phyloP scores from a whole-genome alignment of 768 basidiomycete genomes.

The Termitomyces sp. region DNA sequence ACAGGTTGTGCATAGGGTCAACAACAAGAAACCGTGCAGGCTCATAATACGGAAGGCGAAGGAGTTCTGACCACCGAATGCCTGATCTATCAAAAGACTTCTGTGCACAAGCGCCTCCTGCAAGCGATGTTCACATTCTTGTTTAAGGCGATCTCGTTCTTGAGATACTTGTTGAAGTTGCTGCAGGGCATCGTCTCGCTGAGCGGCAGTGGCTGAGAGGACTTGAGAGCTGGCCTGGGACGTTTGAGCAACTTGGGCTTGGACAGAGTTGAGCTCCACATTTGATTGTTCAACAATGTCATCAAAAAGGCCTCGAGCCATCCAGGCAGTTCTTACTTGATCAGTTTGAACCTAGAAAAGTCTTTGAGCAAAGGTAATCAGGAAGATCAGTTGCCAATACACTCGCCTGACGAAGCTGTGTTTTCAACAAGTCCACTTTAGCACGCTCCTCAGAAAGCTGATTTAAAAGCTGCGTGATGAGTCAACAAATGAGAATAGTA shows the following conservation, averaged over 20 bases:
- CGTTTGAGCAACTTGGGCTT: neutral
- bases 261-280: neutral
- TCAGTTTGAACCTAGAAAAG: neutral
- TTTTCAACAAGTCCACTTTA: neutral
- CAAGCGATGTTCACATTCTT: neutral
- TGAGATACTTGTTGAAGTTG: neutral
- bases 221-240: neutral
- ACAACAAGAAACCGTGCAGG: slow-evolving; percentile 9
- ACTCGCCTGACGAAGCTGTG: neutral
- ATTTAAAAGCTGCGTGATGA: neutral
- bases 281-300: neutral
- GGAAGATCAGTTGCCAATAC: neutral
- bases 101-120: slow-evolving; percentile 6
- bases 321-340: neutral
- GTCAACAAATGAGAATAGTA: neutral
- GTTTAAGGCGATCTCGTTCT: neutral
- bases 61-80: slow-evolving; percentile 24
- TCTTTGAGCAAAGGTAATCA: neutral
- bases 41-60: slow-evolving; percentile 25
- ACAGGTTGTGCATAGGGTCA: neutral
- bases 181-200: neutral
- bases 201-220: neutral
- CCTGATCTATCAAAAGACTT: slow-evolving; percentile 15
- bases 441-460: neutral
- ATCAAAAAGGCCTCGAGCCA: neutral